Evolutionary conservation across 192 early-diverging fungal genomes (phyloP), one percentile per base, ranked within the genome.

Genomic region (Gonapodya prolifera): DNA sequence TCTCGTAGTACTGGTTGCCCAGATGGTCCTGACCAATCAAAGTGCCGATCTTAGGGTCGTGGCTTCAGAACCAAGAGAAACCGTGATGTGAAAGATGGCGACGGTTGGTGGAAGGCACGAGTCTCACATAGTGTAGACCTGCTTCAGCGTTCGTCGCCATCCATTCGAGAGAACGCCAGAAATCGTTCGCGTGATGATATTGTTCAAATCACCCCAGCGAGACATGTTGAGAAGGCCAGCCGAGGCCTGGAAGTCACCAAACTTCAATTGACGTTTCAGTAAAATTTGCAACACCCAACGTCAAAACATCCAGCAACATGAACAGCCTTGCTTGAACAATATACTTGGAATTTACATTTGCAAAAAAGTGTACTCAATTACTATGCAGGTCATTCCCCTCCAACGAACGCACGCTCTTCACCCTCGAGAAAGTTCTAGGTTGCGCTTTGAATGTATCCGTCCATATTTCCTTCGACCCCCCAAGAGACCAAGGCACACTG

Each of bases 1-100:
- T 73, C 71, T 73, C 71, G 71, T 73, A 73, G 31, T 73, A 73
- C 71, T 73, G 2, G 71, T 73, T 73, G 2, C 71, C 71, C 71
- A 73, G 71, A 8, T 18, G 2, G 29, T 73, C 71, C 71, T 18
- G 8, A 8, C 71, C 71, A 16, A 73, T 29, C 32, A 32, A 18
- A 13, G 71, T 73, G 18, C 71, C 71, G 31, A 73, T 73, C 71
- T 73, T 73, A 29, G 71, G 71, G 71, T 73, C 71, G 31, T 73
- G 71, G 71, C 71, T 73, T 18, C 71, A 8, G 28, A 32, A 32
- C 16, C 8, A 18, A 32, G 16, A 13, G 8, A 73, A 29, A 8
- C 8, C 8, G 16, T 32, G 8, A 13, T 16, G 8, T 29, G 29
- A 13, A 29, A 73, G 8, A 32, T 32, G 71, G 8, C 16, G 45